phyloP scores from a whole-genome alignment of 129 eudicot genomes.

The Escallonia herrerae region DNA sequence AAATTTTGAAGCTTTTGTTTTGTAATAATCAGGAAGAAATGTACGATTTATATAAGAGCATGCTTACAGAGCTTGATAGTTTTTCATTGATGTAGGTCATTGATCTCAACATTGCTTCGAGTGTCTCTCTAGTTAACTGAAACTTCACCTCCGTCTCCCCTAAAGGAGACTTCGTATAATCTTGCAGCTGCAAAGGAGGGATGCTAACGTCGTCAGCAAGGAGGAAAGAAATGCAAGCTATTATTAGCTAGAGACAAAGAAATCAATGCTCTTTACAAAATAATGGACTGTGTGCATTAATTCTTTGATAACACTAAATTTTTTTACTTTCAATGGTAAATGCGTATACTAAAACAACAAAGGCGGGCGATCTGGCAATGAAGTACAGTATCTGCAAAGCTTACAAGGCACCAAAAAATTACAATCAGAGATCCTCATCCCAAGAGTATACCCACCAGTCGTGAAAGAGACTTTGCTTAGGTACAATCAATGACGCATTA shows the following conservation, averaged over 20 bases:
- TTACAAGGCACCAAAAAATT: no score
- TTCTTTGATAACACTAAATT: no score
- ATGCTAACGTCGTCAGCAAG: neutral
- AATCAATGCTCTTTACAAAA: neutral
- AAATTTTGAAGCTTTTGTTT: no score
- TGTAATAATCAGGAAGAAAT: no score
- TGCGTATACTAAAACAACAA: no score
- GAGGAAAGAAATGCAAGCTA: neutral
- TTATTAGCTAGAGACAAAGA: neutral
- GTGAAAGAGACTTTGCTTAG: no score
- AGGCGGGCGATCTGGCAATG: no score
- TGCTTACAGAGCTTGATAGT: constrained; percentile 20
- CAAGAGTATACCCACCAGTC: no score
- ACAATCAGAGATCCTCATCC: no score
- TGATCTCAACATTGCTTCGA: constrained; percentile 25
- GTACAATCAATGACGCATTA: no score
- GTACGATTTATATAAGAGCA: neutral
- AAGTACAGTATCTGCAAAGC: no score
- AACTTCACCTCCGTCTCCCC: constrained; percentile 27
- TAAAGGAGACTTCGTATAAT: constrained; percentile 19
- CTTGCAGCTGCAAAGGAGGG: constrained; percentile 20
- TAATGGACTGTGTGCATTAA: neutral
- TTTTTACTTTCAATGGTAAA: no score
- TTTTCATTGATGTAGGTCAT: constrained; percentile 25
- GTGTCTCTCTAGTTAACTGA: constrained; percentile 26